Percentiles rank a stretch among this genome's conserved stretches.
Conservation (phyloP, 345 rosid species). For the Brassica incana region DNA sequence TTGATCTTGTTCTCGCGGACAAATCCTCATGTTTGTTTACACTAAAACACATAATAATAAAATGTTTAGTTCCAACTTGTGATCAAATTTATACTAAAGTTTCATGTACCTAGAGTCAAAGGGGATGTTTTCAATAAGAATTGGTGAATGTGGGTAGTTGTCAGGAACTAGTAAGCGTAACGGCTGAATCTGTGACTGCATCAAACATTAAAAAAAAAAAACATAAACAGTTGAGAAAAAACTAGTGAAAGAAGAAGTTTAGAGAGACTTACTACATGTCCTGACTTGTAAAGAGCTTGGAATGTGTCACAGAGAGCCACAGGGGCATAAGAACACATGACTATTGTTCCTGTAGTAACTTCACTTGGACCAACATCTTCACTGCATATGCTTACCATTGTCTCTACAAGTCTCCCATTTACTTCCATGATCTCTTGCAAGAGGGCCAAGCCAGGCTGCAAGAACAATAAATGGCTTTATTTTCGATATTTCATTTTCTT, state of each 20-base stretch:
- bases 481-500: neutral
- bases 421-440: slow-evolving; percentile 71
- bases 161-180: slow-evolving; percentile 63
- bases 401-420: slow-evolving; percentile 64
- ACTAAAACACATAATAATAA: slow-evolving; percentile 38
- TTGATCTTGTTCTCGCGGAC: slow-evolving; percentile 52
- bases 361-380: slow-evolving; percentile 51
- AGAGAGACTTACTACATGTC: slow-evolving; percentile 50
- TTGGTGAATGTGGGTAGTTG: slow-evolving; percentile 67
- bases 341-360: slow-evolving; percentile 51
- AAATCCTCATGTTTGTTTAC: slow-evolving; percentile 55
- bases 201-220: neutral
- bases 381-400: slow-evolving; percentile 57
- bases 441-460: slow-evolving; percentile 59
- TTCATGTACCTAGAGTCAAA: slow-evolving; percentile 55
- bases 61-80: neutral
- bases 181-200: slow-evolving; percentile 79
- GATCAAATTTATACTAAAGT: neutral
- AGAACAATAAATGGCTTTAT: neutral
- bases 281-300: slow-evolving; percentile 54
- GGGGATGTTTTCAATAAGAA: slow-evolving; percentile 56
- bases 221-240: neutral
- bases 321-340: slow-evolving; percentile 64
- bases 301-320: slow-evolving; percentile 61
- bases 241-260: neutral